A percentile compares a stretch with the other conserved stretches of the same genome.
Evolutionary conservation across 805 yeast species (phyloP).

Genomic region (Kodamaea neixiangensis): DNA sequence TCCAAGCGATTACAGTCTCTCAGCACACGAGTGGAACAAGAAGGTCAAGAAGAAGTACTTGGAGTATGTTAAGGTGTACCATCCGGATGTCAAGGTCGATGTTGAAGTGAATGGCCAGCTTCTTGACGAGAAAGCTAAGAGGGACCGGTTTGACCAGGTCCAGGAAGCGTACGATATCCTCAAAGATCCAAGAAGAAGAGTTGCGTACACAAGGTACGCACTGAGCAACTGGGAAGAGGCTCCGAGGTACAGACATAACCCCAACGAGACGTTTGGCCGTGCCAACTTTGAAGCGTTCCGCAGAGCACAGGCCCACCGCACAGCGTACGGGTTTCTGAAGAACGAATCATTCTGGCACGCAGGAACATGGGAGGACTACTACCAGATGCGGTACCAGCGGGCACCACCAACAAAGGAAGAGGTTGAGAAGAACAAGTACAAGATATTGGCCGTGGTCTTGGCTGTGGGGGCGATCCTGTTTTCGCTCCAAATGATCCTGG

Average conservation of each 20-base stretch:
- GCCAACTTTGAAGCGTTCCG: conserved; percentile 34
- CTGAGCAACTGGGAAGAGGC: conserved; percentile 21
- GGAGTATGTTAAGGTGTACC: conserved; percentile 67
- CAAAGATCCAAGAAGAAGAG: conserved; percentile 52
- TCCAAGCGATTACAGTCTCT: conserved; percentile 35
- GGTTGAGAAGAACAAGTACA: conserved; percentile 44
- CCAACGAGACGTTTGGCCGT: conserved; percentile 12
- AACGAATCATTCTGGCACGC: conserved; percentile 59
- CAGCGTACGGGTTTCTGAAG: conserved; percentile 28
- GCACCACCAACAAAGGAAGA: conserved; percentile 42
- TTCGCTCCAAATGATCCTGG: conserved; percentile 42
- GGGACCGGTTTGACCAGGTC: conserved; percentile 32
- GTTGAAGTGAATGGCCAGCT: conserved; percentile 29
- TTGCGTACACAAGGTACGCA: conserved; percentile 29
- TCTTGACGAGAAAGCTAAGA: conserved; percentile 34
- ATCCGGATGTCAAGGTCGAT: conserved; percentile 63
- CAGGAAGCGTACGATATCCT: conserved; percentile 41
- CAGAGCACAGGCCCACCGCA: conserved; percentile 41
- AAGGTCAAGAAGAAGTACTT: conserved; percentile 37
- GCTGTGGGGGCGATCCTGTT: conserved; percentile 39
- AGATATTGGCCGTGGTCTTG: conserved; percentile 41
- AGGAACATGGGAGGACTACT: conserved; percentile 65
- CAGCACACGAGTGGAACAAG: conserved; percentile 55
- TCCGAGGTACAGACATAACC: conserved; percentile 11
- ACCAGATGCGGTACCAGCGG: conserved; percentile 41